Evolutionary conservation across 2,329 filamentous ascomycete genomes (phyloP), one percentile per base, ranked within the genome.

Genomic region (Xylaria sp.): DNA sequence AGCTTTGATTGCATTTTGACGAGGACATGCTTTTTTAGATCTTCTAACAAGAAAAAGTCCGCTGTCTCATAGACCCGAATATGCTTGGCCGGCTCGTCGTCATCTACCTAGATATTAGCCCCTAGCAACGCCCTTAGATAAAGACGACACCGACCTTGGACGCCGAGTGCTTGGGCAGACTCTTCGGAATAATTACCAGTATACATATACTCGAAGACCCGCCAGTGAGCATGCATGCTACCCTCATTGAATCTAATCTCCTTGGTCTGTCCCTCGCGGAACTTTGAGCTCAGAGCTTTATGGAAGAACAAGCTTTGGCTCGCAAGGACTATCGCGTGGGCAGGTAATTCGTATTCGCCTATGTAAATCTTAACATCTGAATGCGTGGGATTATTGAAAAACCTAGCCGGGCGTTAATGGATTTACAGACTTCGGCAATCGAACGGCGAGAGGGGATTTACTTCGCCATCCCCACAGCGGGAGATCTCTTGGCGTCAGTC

Each of bases 161-260:
- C 50, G 2, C 24, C 65, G 48, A 71, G 54, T 21, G 32, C 50
- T 36, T 70, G 39, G 21, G 7, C 42, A 5, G 67, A 30, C 39
- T 65, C 61, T 21, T 69, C 64, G n/a, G 61, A 4, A 51, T 71
- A 71, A 30, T 47, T 39, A 50, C 64, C 69, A 30, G 64, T 71
- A 58, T 71, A 71, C 53, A 69, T 48, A 47, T 71, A 69, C 24
- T 71, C 64, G 19, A 71, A 65, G 7, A 64, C 69, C 64, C 67
- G 65, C 67, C 67, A 71, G 30, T 71, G 59, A 30, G 69, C 64
- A 64, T 71, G 64, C 14, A 21, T 9, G 19, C 64, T 67, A 12
- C 59, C 64, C 8, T 69, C 64, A 47, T 64, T 57, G 34, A 69
- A 71, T 36, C 19, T 50, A 30, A 71, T 69, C 57, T 65, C 32